Conservation (phyloP, 108 stramenopile genomes). For the Nannochloropsis gaditana region DNA sequence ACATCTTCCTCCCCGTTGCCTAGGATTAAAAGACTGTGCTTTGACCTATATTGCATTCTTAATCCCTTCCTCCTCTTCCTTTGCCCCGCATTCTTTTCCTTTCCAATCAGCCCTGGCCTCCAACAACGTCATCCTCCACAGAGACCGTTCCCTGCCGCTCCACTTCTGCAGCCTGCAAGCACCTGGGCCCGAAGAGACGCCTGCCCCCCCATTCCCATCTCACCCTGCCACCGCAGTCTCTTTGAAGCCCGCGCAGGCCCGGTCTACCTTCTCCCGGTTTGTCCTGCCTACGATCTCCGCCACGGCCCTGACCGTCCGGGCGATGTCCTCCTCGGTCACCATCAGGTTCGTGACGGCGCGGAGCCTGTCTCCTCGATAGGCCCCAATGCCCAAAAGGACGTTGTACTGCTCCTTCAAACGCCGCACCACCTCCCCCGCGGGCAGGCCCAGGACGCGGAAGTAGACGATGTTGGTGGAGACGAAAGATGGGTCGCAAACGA, state of each 20-base stretch:
- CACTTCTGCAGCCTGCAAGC: no score
- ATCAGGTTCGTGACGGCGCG: conserved; percentile 43
- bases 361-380: conserved; percentile 32
- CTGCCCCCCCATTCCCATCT: neutral
- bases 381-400: conserved; percentile 32
- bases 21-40: no score
- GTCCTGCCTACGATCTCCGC: conserved; percentile 16
- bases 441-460: conserved; percentile 26
- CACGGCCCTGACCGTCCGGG: conserved; percentile 25
- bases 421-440: conserved; percentile 4
- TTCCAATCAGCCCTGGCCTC: neutral
- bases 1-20: no score
- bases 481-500: conserved; percentile 5
- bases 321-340: conserved; percentile 27
- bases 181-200: neutral
- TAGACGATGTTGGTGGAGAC: conserved; percentile 41
- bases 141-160: no score
- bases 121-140: neutral
- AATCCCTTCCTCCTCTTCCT: neutral
- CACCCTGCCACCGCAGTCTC: neutral
- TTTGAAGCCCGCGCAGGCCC: neutral
- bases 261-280: neutral
- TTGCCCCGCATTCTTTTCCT: neutral
- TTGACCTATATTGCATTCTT: neutral
- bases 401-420: conserved; percentile 29